phyloP scores from a whole-genome alignment of 169 alveolate genomes.

The Cyclospora cayetanensis region DNA sequence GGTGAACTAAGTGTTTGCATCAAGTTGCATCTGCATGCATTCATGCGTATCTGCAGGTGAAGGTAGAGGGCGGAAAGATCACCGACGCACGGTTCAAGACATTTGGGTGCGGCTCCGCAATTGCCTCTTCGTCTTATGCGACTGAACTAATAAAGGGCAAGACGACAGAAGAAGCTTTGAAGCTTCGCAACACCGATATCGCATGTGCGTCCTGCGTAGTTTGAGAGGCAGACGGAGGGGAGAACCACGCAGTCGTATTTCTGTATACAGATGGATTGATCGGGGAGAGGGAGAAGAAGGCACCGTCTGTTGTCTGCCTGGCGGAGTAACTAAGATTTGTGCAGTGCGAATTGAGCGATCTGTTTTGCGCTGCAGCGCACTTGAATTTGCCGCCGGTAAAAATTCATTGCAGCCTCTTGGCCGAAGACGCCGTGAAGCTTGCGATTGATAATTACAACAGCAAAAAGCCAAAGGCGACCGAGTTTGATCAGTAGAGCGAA shows the following conservation, averaged over 20 bases:
- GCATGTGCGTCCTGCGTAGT: slow-evolving; percentile 74
- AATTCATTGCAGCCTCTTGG: slow-evolving; percentile 97
- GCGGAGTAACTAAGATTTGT: not conserved
- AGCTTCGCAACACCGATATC: slow-evolving; percentile 94
- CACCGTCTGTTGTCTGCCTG: too few relatives aligned
- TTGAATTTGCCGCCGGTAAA: slow-evolving; percentile 98
- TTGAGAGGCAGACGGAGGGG: too few relatives aligned
- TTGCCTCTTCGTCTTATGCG: slow-evolving; percentile 98
- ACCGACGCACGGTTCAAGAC: slow-evolving; percentile 86
- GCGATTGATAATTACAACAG: slow-evolving; percentile 76
- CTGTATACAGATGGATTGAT: not conserved
- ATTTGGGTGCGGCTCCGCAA: slow-evolving; percentile 99
- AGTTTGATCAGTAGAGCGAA: not conserved
- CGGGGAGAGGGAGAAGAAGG: too few relatives aligned
- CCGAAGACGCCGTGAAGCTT: slow-evolving; percentile 98
- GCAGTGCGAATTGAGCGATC: not conserved
- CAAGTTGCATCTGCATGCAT: not conserved
- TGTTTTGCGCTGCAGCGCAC: slow-evolving; percentile 89
- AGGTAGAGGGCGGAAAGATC: slow-evolving; percentile 69
- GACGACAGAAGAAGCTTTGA: slow-evolving; percentile 94
- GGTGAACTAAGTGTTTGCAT: not conserved
- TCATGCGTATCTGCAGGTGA: not conserved
- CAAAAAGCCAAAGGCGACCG: slow-evolving; percentile 59
- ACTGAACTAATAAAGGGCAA: slow-evolving; percentile 97
- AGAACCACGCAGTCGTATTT: too few relatives aligned